Percentiles rank a stretch among this genome's conserved stretches.
phyloP scores from a whole-genome alignment of 1,284 basidiomycete genomes.

The Marasmius oreades region DNA sequence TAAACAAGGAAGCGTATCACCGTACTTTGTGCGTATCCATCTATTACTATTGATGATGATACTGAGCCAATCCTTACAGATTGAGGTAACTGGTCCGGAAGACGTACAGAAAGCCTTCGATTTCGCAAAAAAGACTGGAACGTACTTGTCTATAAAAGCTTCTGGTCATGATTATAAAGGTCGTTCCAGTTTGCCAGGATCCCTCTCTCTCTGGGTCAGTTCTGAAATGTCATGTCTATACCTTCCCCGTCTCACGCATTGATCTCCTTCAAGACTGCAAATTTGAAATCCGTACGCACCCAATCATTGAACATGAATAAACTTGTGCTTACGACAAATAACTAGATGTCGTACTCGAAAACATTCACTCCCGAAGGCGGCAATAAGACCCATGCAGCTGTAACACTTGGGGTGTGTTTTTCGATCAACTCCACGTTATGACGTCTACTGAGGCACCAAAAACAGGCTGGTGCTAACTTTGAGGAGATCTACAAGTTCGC shows the following conservation, averaged over 20 bases:
- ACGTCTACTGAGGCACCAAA: neutral
- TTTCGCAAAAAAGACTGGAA: slow-evolving; percentile 21
- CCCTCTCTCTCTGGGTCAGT: slow-evolving; percentile 32
- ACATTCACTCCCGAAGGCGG: slow-evolving; percentile 16
- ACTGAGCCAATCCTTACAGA: neutral
- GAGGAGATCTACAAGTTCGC: slow-evolving; percentile 25
- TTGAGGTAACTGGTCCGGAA: neutral
- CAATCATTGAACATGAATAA: neutral
- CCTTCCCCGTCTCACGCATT: neutral
- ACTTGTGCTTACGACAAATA: neutral
- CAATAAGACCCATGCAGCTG: slow-evolving; percentile 9
- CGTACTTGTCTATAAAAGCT: slow-evolving; percentile 37
- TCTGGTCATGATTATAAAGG: slow-evolving; percentile 40
- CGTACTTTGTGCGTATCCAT: neutral
- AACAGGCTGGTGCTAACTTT: neutral
- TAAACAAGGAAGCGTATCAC: neutral
- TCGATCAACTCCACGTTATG: neutral
- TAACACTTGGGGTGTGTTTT: slow-evolving; percentile 21
- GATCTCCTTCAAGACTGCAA: neutral
- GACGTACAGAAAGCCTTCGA: neutral
- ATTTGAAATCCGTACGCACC: neutral
- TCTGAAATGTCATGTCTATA: too few species aligned
- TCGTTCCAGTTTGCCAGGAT: slow-evolving; percentile 28
- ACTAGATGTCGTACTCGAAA: slow-evolving; percentile 7
- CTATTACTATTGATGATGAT: neutral